Evolutionary conservation across 2,329 filamentous ascomycete genomes (phyloP).

Genomic region (Sordariomycetes sp.): DNA sequence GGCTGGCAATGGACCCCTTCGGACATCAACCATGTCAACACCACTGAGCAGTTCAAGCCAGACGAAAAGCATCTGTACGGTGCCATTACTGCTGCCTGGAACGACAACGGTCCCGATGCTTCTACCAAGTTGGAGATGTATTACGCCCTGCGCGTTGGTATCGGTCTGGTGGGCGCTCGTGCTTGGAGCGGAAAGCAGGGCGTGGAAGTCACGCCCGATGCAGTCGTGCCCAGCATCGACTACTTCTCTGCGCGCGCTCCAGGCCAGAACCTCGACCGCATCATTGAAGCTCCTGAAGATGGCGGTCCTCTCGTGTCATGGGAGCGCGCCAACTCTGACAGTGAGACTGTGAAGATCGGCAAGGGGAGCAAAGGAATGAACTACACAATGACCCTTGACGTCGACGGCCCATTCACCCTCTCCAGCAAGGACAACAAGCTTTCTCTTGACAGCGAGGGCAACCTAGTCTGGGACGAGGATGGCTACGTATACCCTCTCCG

Average conservation of each 20-base stretch:
- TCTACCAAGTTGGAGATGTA: conserved; percentile 37
- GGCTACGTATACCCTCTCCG: conserved; percentile 39
- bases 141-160: conserved; percentile 33
- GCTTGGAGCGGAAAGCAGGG: conserved; percentile 32
- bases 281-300: conserved; percentile 5
- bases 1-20: conserved; percentile 36
- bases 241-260: conserved; percentile 26
- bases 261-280: conserved; percentile 33
- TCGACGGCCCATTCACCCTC: conserved; percentile 32
- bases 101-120: conserved; percentile 37
- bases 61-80: conserved; percentile 19
- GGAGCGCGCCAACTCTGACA: conserved; percentile 10
- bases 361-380: conserved; percentile 34
- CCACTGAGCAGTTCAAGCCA: conserved; percentile 23
- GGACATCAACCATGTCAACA: conserved; percentile 31
- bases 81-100: conserved; percentile 35
- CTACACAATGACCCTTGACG: conserved; percentile 28
- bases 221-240: conserved; percentile 22
- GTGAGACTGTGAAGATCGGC: conserved; percentile 3
- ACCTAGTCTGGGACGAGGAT: conserved; percentile 31
- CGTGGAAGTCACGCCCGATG: conserved; percentile 13
- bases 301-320: conserved; percentile 19
- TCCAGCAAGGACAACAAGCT: conserved; percentile 32
- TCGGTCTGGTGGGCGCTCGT: conserved; percentile 31
- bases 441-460: conserved; percentile 19